A percentile compares a stretch with the other conserved stretches of the same genome.
These are phyloP conservation scores for Tetracladium setigerum DNA, from an alignment of 495 filamentous ascomycete genomes.

Conservation along the genomic window DNA sequence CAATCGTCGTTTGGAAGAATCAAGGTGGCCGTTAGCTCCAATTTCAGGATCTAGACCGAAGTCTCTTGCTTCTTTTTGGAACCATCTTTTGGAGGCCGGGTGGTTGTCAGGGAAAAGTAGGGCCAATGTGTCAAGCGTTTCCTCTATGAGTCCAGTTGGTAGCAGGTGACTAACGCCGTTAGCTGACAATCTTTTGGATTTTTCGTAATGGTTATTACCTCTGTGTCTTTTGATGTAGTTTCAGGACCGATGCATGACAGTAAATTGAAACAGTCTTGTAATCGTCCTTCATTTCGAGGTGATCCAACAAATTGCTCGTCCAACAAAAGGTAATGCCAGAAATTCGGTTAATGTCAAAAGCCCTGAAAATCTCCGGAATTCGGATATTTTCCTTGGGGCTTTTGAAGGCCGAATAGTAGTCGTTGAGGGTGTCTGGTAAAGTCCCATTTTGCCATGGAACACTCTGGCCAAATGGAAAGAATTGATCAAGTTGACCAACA, in stretches of 20 bases:
- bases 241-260: conserved; percentile 30
- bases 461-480: too few species aligned
- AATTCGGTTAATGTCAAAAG: too few species aligned
- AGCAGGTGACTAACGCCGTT: conserved; percentile 9
- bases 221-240: conserved; percentile 6
- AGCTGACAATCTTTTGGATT: too few species aligned
- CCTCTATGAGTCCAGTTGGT: conserved; percentile 27
- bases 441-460: too few species aligned
- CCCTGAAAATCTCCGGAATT: too few species aligned
- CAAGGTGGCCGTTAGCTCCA: not conserved
- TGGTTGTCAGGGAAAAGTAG: conserved; percentile 34
- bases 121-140: conserved; percentile 36
- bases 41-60: not conserved
- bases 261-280: conserved; percentile 31
- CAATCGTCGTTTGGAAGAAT: conserved; percentile 2
- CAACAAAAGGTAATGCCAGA: conserved; percentile 2
- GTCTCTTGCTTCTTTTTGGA: not conserved
- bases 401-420: too few species aligned
- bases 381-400: too few species aligned
- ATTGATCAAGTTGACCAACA: too few species aligned
- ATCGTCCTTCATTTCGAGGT: conserved; percentile 31
- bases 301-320: conserved; percentile 37
- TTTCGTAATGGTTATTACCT: too few species aligned
- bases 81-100: not conserved
- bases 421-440: too few species aligned